A percentile compares a stretch with the other conserved stretches of the same genome.
These are phyloP conservation scores for Pisolithus tinctorius DNA, from an alignment of 768 basidiomycete species.

Conservation along the genomic window DNA sequence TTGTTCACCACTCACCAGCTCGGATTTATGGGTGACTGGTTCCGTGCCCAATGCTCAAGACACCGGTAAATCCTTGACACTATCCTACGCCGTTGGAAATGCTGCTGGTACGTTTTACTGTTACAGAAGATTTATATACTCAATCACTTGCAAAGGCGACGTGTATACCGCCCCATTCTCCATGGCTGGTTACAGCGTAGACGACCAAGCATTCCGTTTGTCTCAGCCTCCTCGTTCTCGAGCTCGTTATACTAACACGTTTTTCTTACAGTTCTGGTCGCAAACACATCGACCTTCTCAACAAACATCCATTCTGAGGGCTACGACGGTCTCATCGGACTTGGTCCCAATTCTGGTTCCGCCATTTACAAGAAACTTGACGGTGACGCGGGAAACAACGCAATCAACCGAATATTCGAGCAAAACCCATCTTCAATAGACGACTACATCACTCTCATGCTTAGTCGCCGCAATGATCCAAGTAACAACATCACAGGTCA, in stretches of 20 bases:
- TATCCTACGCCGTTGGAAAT: slow-evolving; percentile 65
- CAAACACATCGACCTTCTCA: slow-evolving; percentile 58
- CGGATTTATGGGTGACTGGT: slow-evolving; percentile 68
- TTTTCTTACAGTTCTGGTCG: slow-evolving; percentile 47
- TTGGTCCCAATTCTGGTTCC: slow-evolving; percentile 73
- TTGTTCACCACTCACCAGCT: slow-evolving; percentile 33
- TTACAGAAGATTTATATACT: not conserved
- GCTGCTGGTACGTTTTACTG: slow-evolving; percentile 41
- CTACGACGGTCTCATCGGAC: slow-evolving; percentile 66
- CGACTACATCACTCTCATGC: slow-evolving; percentile 58
- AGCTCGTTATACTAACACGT: not conserved
- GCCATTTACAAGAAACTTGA: slow-evolving; percentile 52
- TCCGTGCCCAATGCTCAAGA: slow-evolving; percentile 44
- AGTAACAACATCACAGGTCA: slow-evolving; percentile 47
- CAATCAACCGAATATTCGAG: slow-evolving; percentile 61
- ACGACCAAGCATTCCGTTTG: slow-evolving; percentile 63
- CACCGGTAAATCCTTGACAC: slow-evolving; percentile 46
- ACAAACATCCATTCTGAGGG: slow-evolving; percentile 53
- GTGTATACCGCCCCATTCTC: slow-evolving; percentile 46
- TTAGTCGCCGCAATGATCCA: slow-evolving; percentile 55
- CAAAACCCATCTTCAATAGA: slow-evolving; percentile 48
- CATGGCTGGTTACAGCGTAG: slow-evolving; percentile 52
- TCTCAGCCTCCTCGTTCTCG: slow-evolving; percentile 3
- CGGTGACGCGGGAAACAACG: slow-evolving; percentile 43
- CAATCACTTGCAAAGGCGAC: slow-evolving; percentile 35